Evolutionary conservation across 2,329 filamentous ascomycete species (phyloP).

Genomic region (Hymenoscyphus scutula): DNA sequence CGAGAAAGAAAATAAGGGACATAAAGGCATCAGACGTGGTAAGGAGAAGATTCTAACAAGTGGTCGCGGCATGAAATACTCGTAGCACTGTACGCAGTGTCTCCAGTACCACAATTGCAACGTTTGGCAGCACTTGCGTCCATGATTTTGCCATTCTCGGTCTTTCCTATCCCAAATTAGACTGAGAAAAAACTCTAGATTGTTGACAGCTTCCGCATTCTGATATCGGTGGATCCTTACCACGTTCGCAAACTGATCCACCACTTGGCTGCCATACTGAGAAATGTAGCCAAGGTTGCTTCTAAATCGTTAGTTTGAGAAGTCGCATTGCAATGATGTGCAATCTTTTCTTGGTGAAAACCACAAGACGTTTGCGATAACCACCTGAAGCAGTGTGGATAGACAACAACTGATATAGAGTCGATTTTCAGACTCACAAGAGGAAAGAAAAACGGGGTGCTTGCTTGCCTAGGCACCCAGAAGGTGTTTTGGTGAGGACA

Average conservation of each 20-base stretch:
- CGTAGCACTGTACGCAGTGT: neutral
- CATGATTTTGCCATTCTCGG: neutral
- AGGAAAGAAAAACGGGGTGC: neutral
- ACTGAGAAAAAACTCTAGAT: neutral
- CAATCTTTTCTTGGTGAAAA: neutral
- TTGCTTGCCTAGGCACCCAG: neutral
- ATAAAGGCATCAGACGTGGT: neutral
- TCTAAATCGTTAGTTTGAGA: neutral
- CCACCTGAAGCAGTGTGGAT: neutral
- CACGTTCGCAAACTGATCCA: neutral
- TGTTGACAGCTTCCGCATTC: too few relatives aligned
- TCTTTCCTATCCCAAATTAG: neutral
- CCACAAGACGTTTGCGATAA: neutral
- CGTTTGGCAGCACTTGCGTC: neutral
- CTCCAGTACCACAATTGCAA: neutral
- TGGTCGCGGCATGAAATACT: neutral
- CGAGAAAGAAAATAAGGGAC: neutral
- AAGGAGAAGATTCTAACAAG: neutral
- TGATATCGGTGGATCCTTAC: too few relatives aligned
- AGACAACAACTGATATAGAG: neutral
- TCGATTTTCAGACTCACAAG: neutral
- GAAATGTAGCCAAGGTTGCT: neutral
- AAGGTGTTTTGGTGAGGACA: neutral
- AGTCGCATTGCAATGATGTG: conserved; percentile 1
- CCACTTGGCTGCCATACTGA: neutral